Evolutionary conservation across 2,329 filamentous ascomycete genomes (phyloP), one percentile per base, ranked within the genome.

Genomic region (Oidium heveae): DNA sequence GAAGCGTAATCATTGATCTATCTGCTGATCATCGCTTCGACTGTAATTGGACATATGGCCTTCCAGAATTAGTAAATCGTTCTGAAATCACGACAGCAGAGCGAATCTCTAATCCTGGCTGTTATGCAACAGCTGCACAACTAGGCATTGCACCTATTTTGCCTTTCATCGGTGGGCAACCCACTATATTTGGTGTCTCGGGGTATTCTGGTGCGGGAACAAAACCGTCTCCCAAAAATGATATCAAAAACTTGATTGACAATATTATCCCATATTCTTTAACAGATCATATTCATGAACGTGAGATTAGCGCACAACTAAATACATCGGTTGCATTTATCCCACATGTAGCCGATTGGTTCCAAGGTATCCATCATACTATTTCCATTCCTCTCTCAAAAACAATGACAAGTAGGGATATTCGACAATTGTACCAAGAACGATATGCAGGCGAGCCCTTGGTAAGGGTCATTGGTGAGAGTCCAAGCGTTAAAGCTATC

Each of bases 11-110:
- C 60, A 75, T 98, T 49, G 91, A 98, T 66, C 76, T 98, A 37
- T 94, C 87, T n/a, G 91, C 91, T 57, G 91, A 98, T 70, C 93
- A 94, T 69, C 81, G 89, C 53, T 96, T 95, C 66, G 83, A 94
- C 64, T 70, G 74, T 55, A 73, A 74, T 24, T 94, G 87, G 88
- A 86, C 84, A 0, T 96, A 95, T 64, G 86, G 86, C 61, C 79
- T 95, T 4, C 87, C 87, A 15, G 91, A 96, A 69, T 73, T 94
- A 52, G 77, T 86, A 52, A 79, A 80, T 66, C 80, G 89, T 55
- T 76, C 77, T 57, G 75, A 81, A 60, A 87, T 96, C 61, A 78
- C 82, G 24, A 76, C 81, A 60, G 78, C 89, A 6, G 87, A 75
- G 16, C 80, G 86, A 55, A 95, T 98, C 65, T 75, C 84, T 59